Base-by-base conservation (phyloP, 148 eudicot genomes). In the Amaranthus hypochondriacus region DNA sequence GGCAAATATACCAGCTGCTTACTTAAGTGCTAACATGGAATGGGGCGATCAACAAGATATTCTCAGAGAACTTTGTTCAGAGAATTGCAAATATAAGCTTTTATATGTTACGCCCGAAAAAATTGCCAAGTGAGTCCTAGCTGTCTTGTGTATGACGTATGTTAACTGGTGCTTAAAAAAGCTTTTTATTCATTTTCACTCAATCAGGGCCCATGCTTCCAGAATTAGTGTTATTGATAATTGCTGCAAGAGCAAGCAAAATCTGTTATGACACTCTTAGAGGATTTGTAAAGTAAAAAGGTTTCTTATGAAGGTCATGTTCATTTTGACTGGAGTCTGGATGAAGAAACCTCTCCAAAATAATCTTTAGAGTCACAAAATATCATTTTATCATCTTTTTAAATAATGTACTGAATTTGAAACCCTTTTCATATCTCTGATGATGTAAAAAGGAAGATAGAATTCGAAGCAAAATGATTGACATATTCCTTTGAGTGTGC, bases 41-140 rank as follows among this genome's bases (percentile, higher is more conserved):
- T 95, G 99, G 99, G 74, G 86, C 64, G 99, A 90, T 84, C 99
- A 95, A 69, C 97, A 90, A 77, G 96, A 92, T 83, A 95, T 92
- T 75, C 83, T 95, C 55, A 85, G 97, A 81, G 92, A 88, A 71
- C 88, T 95, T 71, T 83, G 79, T 78, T 79, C 88, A 57, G 89
- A 88, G 75, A 62, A 64, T 69, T 86, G 92, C 70, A 82, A 76
- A 79, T 95, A 92, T 84, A 95, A 92, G 85, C 86, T 95, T 61
- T 73, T 95, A 78, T 95, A 90, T 75, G 98, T 95, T 74, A 95
- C 98, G 46, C 98, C 98, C 2, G 98, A 95, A 82, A 95, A 95
- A 88, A 84, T 95, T 66, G 98, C 98, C 39, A 92, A 82, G 98
- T 90, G 86, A 85, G 96, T 92, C 67, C 71, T 60, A 5, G 9